Evolutionary conservation across 495 filamentous ascomycete species (phyloP).

Genomic region (Immersiella caudata): DNA sequence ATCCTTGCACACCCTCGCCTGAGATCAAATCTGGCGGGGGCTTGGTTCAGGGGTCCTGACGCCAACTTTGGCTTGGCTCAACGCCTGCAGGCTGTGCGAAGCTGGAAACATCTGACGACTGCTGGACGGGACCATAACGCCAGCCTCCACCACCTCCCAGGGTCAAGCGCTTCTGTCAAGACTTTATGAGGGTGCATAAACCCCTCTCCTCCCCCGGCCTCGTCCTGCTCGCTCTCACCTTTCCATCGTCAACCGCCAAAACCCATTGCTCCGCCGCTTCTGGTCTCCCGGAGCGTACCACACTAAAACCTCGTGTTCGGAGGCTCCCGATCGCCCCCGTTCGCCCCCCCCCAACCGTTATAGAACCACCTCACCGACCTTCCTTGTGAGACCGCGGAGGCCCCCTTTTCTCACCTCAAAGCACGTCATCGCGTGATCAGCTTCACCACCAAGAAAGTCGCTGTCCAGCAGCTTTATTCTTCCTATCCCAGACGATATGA

Average conservation of each 20-base stretch:
- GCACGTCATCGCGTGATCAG: conserved; percentile 23
- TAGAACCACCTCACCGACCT: conserved; percentile 9
- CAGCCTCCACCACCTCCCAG: conserved; percentile 14
- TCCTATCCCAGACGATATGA: conserved; percentile 34
- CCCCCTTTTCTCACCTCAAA: background rate
- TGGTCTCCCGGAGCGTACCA: conserved; percentile 23
- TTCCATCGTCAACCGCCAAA: background rate
- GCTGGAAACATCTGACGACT: conserved; percentile 22
- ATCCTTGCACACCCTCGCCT: too few species aligned
- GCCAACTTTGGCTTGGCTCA: conserved; percentile 7
- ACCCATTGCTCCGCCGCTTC: background rate
- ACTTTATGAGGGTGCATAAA: conserved; percentile 7
- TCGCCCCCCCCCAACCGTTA: conserved; percentile 5
- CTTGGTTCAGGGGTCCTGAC: conserved; percentile 1
- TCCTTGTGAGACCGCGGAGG: conserved; percentile 13
- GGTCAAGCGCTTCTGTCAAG: background rate
- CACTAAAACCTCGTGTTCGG: conserved; percentile 38
- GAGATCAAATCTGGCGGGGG: background rate
- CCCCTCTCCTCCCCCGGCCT: background rate
- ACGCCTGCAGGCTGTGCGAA: conserved; percentile 13
- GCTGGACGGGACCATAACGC: background rate
- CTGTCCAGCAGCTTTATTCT: background rate
- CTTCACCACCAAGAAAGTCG: background rate
- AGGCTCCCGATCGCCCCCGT: conserved; percentile 2
- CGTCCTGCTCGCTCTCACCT: background rate